Conservation (phyloP, 352 stramenopile species). For the Globisporangium irregulare region DNA sequence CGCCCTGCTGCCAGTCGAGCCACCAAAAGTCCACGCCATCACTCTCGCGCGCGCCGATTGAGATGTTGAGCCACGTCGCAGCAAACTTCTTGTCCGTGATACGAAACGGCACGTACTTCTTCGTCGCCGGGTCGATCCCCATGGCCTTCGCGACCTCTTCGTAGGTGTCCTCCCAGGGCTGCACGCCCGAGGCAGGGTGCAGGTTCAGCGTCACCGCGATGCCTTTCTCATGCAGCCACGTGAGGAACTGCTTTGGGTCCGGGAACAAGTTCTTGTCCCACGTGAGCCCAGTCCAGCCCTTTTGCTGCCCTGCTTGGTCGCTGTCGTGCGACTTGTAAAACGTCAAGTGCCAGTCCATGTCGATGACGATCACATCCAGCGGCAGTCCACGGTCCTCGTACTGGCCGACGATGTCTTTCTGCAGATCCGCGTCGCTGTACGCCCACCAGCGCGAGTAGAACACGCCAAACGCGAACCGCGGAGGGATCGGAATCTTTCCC, state of each 20-base stretch:
- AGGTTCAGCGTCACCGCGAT: slow-evolving; percentile 41
- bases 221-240: slow-evolving; percentile 28
- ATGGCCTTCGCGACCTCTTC: slow-evolving; percentile 25
- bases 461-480: slow-evolving; percentile 32
- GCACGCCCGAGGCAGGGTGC: slow-evolving; percentile 48
- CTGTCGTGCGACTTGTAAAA: slow-evolving; percentile 35
- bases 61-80: slow-evolving; percentile 27
- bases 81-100: slow-evolving; percentile 32
- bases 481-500: slow-evolving; percentile 33
- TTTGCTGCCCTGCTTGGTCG: slow-evolving; percentile 28
- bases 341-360: slow-evolving; percentile 64
- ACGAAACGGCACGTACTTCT: slow-evolving; percentile 37
- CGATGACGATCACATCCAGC: slow-evolving; percentile 51
- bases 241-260: slow-evolving; percentile 29
- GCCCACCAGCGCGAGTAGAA: slow-evolving; percentile 57
- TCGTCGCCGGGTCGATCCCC: slow-evolving; percentile 28
- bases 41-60: slow-evolving; percentile 21
- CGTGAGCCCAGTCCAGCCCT: slow-evolving; percentile 47
- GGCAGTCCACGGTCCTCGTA: slow-evolving; percentile 33
- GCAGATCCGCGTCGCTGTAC: slow-evolving; percentile 36
- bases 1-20: slow-evolving; percentile 64
- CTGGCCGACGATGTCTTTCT: slow-evolving; percentile 28
- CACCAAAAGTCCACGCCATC: slow-evolving; percentile 55
- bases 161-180: slow-evolving; percentile 37
- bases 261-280: slow-evolving; percentile 51